phyloP scores from a whole-genome alignment of 805 yeast species.

The Novakomyces olei region DNA sequence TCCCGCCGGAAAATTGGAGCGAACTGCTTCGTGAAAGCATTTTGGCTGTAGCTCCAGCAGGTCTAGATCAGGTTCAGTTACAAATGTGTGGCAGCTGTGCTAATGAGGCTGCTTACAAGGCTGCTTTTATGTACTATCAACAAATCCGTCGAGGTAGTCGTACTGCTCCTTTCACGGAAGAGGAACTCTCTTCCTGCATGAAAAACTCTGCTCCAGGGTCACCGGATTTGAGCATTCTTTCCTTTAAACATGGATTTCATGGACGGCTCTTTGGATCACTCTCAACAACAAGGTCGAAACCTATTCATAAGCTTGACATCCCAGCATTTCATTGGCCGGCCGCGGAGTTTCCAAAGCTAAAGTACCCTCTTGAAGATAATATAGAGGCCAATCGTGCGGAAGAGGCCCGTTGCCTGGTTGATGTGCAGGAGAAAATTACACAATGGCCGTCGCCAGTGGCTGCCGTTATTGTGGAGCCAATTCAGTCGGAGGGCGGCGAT shows the following conservation, averaged over 20 bases:
- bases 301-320: constrained; percentile 68
- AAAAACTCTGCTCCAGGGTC: constrained; percentile 52
- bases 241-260: constrained; percentile 79
- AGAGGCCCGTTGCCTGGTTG: constrained; percentile 59
- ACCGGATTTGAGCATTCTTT: constrained; percentile 64
- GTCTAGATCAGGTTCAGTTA: constrained; percentile 53
- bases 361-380: constrained; percentile 59
- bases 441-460: constrained; percentile 63
- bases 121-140: constrained; percentile 66
- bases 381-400: constrained; percentile 45
- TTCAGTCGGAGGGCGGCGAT: constrained; percentile 83
- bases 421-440: constrained; percentile 47
- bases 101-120: constrained; percentile 72
- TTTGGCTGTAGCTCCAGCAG: constrained; percentile 55
- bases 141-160: constrained; percentile 32
- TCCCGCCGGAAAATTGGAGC: constrained; percentile 44
- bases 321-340: constrained; percentile 96
- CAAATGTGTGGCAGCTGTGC: constrained; percentile 76
- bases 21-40: constrained; percentile 31
- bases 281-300: constrained; percentile 80
- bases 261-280: constrained; percentile 86
- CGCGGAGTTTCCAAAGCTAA: constrained; percentile 70
- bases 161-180: constrained; percentile 33
- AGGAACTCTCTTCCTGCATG: constrained; percentile 59
- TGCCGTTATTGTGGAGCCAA: constrained; percentile 75